Percentiles rank a stretch among this genome's conserved stretches.
Conservation (phyloP, 129 eudicot species). For the Flaveria brownii region DNA sequence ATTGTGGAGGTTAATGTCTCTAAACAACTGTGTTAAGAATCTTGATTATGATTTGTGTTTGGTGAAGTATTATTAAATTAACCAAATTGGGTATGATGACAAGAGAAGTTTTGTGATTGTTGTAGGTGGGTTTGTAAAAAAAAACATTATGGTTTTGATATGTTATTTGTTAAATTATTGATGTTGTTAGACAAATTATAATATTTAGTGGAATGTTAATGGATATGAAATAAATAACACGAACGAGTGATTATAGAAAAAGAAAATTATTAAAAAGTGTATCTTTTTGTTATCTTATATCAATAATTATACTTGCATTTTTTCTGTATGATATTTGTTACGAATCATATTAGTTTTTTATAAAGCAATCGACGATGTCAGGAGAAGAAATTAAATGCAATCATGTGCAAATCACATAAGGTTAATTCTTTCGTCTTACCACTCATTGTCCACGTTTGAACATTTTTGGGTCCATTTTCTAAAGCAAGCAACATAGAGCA, state of each 20-base stretch:
- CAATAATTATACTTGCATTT: too few relatives aligned
- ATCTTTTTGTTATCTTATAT: too few relatives aligned
- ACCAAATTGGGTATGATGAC: conserved; percentile 1
- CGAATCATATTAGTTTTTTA: too few relatives aligned
- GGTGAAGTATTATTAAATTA: conserved; percentile 10
- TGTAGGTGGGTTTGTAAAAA: conserved; percentile 13
- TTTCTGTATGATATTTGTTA: too few relatives aligned
- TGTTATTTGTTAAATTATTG: neutral
- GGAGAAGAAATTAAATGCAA: too few relatives aligned
- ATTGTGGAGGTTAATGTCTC: conserved; percentile 22
- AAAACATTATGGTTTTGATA: neutral
- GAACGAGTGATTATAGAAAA: neutral
- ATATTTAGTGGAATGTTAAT: neutral
- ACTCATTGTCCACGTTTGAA: too few relatives aligned
- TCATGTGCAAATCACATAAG: too few relatives aligned
- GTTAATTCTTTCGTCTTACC: too few relatives aligned
- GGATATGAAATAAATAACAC: neutral
- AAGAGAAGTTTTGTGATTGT: neutral
- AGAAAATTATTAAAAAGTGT: too few relatives aligned
- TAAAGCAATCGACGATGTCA: too few relatives aligned
- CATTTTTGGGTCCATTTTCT: too few relatives aligned
- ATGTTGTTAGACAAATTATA: neutral
- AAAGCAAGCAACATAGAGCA: too few relatives aligned
- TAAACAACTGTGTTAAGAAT: conserved; percentile 28
- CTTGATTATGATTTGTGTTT: conserved; percentile 35